Percentiles rank a stretch among this genome's conserved stretches.
phyloP scores from a whole-genome alignment of 75 land plant species.

The Pinus taeda region DNA sequence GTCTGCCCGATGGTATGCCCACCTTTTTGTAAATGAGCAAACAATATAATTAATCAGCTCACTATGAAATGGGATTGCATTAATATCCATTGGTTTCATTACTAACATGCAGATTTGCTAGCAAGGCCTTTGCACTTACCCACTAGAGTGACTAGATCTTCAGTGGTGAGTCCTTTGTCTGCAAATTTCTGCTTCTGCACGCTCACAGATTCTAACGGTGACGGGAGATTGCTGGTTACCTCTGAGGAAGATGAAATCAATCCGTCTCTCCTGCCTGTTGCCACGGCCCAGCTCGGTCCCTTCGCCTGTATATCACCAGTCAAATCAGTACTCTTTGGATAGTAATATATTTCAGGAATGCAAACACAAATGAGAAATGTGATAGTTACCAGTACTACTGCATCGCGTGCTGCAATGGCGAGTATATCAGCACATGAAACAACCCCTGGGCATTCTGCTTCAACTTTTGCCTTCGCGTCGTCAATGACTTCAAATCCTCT shows the following conservation, averaged over 20 bases:
- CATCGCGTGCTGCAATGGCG: conserved; percentile 51
- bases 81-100: too few relatives aligned
- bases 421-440: conserved; percentile 81
- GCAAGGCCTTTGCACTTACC: conserved; percentile 10
- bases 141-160: conserved; percentile 58
- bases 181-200: conserved; percentile 52
- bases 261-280: conserved; percentile 58
- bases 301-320: conserved; percentile 19
- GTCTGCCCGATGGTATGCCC: conserved; percentile 64
- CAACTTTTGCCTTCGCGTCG: conserved; percentile 55
- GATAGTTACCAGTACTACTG: neutral
- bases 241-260: conserved; percentile 35
- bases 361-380: too few relatives aligned
- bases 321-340: neutral
- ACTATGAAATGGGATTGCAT: neutral
- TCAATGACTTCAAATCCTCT: conserved; percentile 69
- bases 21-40: neutral
- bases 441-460: conserved; percentile 52
- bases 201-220: conserved; percentile 31
- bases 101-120: too few relatives aligned
- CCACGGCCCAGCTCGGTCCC: conserved; percentile 47
- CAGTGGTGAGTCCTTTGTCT: conserved; percentile 44
- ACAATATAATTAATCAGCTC: neutral
- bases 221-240: conserved; percentile 33
- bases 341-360: too few relatives aligned